Conservation (phyloP, 345 rosid species). For the Bruguiera sexangula region DNA sequence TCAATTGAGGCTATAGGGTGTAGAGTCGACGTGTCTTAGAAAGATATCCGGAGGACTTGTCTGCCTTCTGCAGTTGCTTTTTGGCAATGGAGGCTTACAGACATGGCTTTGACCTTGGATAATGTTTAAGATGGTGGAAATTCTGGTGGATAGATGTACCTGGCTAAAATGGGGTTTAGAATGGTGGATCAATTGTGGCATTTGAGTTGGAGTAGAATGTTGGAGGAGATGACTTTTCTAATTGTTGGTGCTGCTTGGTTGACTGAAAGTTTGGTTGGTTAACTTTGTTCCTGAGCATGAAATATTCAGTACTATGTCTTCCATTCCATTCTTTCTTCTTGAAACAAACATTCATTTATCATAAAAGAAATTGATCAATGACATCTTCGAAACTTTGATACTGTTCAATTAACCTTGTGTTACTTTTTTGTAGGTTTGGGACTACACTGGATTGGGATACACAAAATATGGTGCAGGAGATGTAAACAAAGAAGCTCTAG, state of each 20-base stretch:
- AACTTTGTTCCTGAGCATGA: neutral
- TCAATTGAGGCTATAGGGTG: no score
- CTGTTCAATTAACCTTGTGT: neutral
- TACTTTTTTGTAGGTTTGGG: conserved; percentile 70
- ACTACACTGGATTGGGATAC: conserved; percentile 88
- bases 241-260: neutral
- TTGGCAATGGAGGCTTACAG: no score
- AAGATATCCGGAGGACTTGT: no score
- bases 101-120: no score
- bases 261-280: neutral
- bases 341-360: neutral
- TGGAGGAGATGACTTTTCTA: neutral
- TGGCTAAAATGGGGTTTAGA: neutral
- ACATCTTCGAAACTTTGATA: neutral
- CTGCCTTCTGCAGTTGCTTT: no score
- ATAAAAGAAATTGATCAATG: neutral
- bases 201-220: neutral
- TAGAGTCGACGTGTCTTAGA: no score
- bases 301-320: neutral
- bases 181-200: neutral
- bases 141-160: no score
- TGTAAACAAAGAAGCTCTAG: conserved; percentile 62
- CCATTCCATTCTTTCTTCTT: neutral
- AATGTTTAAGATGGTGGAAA: no score
- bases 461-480: conserved; percentile 79